A percentile compares a stretch with the other conserved stretches of the same genome.
Evolutionary conservation across 164 flowering plant species (phyloP).

Genomic region (Dillenia suffruticosa): DNA sequence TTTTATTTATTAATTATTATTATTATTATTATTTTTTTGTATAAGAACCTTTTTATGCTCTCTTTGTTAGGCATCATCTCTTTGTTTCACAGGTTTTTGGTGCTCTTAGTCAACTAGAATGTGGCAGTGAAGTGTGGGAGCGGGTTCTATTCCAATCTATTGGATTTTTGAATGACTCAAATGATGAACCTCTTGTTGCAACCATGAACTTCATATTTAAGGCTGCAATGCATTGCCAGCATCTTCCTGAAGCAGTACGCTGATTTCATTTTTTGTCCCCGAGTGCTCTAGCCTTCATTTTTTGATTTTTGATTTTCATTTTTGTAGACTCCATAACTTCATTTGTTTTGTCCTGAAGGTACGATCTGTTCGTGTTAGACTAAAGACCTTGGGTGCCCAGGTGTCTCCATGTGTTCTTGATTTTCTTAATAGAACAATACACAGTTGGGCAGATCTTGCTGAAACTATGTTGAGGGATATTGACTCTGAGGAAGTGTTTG

Average conservation of each 20-base stretch:
- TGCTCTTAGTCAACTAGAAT: conserved; percentile 88
- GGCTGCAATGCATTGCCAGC: conserved; percentile 89
- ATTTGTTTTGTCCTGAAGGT: conserved; percentile 51
- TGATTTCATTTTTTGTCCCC: conserved; percentile 5
- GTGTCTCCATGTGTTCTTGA: conserved; percentile 82
- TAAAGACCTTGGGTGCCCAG: conserved; percentile 67
- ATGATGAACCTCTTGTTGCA: conserved; percentile 80
- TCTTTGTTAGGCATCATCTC: neutral
- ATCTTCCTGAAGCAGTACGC: conserved; percentile 89
- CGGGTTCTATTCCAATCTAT: conserved; percentile 61
- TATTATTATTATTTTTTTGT: no score
- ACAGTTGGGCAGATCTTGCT: conserved; percentile 79
- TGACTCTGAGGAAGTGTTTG: conserved; percentile 58
- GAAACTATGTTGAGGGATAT: conserved; percentile 78
- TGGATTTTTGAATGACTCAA: conserved; percentile 60
- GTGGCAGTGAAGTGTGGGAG: conserved; percentile 88
- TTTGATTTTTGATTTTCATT: neutral
- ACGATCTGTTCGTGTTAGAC: conserved; percentile 68
- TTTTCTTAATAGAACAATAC: conserved; percentile 66
- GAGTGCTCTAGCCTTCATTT: conserved; percentile 4
- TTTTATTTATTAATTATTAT: no score
- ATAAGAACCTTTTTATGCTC: no score
- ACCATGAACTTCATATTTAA: conserved; percentile 74
- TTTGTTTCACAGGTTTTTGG: conserved; percentile 63
- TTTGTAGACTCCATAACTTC: conserved; percentile 1